These are phyloP conservation scores for Hawksworthiomyces lignivorus DNA, from an alignment of 2,329 filamentous ascomycete genomes.

Conservation along the genomic window DNA sequence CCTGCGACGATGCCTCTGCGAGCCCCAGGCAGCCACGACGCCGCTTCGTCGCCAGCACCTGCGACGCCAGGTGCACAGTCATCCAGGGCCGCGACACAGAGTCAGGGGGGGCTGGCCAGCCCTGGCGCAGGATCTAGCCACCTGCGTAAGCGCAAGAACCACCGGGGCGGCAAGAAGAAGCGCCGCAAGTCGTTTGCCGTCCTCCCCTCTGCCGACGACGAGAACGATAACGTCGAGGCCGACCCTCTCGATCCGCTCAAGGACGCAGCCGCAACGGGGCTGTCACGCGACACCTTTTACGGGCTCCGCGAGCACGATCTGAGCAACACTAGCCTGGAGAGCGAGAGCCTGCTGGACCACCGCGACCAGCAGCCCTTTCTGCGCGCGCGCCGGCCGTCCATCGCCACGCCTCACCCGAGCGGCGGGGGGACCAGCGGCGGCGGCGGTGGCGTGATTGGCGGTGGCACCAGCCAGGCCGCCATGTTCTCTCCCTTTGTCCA, in stretches of 20 bases:
- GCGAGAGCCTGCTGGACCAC: slow-evolving; percentile 80
- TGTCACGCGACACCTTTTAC: slow-evolving; percentile 37
- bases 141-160: slow-evolving; percentile 61
- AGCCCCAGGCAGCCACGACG: no score
- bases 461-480: not conserved
- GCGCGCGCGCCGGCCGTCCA: slow-evolving; percentile 55
- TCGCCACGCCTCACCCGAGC: slow-evolving; percentile 16
- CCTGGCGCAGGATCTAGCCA: no score
- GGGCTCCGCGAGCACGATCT: slow-evolving; percentile 46
- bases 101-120: no score
- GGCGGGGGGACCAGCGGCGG: not conserved
- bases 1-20: no score
- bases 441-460: no score
- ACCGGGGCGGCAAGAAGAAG: slow-evolving; percentile 72
- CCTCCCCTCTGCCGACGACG: slow-evolving; percentile 11
- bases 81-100: no score
- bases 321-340: slow-evolving; percentile 84
- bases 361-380: slow-evolving; percentile 54
- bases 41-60: no score
- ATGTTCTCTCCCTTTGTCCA: slow-evolving; percentile 20
- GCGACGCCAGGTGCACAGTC: no score
- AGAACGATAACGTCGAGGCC: slow-evolving; percentile 30
- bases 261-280: slow-evolving; percentile 18
- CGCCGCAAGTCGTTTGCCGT: slow-evolving; percentile 74
- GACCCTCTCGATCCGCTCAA: slow-evolving; percentile 17